phyloP scores from a whole-genome alignment of 805 yeast species.

The Grigorovia humatica region DNA sequence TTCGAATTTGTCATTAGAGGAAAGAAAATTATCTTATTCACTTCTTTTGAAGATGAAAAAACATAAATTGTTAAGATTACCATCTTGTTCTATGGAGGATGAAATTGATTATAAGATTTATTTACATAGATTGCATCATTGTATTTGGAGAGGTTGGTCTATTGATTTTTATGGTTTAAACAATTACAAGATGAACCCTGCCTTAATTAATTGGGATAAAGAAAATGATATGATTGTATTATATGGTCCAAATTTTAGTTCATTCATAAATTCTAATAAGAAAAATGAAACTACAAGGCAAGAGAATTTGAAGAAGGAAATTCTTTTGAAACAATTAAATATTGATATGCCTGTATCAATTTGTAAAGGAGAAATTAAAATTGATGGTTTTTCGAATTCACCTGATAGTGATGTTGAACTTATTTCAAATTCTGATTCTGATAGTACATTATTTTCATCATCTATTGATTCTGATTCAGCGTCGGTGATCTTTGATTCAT shows the following conservation, averaged over 20 bases:
- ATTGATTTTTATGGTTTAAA: slow-evolving; percentile 53
- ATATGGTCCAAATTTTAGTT: slow-evolving; percentile 60
- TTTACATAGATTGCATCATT: slow-evolving; percentile 54
- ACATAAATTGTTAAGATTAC: slow-evolving; percentile 22
- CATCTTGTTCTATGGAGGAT: slow-evolving; percentile 29
- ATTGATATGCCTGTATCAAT: background rate
- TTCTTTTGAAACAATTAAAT: background rate
- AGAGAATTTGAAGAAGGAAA: background rate
- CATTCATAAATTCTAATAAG: slow-evolving; percentile 1
- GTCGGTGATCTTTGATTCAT: slow-evolving; percentile 21
- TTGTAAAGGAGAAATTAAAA: background rate
- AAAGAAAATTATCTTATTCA: slow-evolving; percentile 13
- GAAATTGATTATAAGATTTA: slow-evolving; percentile 23
- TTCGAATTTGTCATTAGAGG: slow-evolving; percentile 9
- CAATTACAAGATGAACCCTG: slow-evolving; percentile 63
- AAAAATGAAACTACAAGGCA: background rate
- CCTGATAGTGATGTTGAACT: background rate
- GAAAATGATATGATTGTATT: slow-evolving; percentile 93
- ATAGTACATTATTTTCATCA: too few relatives aligned
- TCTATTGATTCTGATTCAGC: background rate
- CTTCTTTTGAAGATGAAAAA: slow-evolving; percentile 15
- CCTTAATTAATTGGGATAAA: slow-evolving; percentile 84
- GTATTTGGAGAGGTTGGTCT: slow-evolving; percentile 94
- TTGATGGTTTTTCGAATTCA: too few relatives aligned
- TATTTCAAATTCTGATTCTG: background rate